Evolutionary conservation across 208 protist genomes (phyloP).

Genomic region (Crithidia bombi): DNA sequence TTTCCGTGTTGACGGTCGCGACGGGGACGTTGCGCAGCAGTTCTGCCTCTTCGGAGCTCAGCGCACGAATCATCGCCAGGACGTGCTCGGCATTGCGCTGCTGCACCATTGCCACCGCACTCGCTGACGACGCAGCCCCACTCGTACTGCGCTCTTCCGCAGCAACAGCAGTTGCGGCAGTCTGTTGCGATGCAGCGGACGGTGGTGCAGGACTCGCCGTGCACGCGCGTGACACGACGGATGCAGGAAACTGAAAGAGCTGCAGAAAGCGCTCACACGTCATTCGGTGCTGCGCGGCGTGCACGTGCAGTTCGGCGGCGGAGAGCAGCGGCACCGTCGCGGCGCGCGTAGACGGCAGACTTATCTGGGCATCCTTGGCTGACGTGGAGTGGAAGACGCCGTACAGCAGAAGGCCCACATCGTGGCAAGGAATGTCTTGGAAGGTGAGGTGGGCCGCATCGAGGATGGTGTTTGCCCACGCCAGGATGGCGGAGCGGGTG

Average conservation of each 20-base stretch:
- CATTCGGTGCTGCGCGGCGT: neutral
- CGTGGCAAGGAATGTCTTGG: slow-evolving; percentile 56
- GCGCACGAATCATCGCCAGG: slow-evolving; percentile 46
- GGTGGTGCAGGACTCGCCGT: neutral
- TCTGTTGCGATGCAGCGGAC: neutral
- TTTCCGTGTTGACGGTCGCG: neutral
- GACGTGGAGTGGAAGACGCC: slow-evolving; percentile 44
- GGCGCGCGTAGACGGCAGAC: too few species aligned
- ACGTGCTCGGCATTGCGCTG: slow-evolving; percentile 72
- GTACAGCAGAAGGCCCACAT: slow-evolving; percentile 74
- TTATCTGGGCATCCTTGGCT: neutral
- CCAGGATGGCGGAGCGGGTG: slow-evolving; percentile 61
- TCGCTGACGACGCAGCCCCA: too few species aligned
- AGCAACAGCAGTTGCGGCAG: too few species aligned
- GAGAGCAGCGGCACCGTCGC: slow-evolving; percentile 16
- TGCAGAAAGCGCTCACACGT: slow-evolving; percentile 41
- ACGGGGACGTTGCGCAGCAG: slow-evolving; percentile 9
- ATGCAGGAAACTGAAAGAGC: slow-evolving; percentile 31
- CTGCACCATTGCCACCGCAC: slow-evolving; percentile 19
- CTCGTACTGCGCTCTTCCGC: neutral
- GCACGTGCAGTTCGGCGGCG: neutral
- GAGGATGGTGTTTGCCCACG: slow-evolving; percentile 66
- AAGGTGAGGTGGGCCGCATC: slow-evolving; percentile 44
- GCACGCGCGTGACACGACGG: slow-evolving; percentile 13
- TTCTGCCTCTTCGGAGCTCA: slow-evolving; percentile 40